Evolutionary conservation across 2,329 filamentous ascomycete genomes (phyloP).

Genomic region (Fusarium cyanostomum): DNA sequence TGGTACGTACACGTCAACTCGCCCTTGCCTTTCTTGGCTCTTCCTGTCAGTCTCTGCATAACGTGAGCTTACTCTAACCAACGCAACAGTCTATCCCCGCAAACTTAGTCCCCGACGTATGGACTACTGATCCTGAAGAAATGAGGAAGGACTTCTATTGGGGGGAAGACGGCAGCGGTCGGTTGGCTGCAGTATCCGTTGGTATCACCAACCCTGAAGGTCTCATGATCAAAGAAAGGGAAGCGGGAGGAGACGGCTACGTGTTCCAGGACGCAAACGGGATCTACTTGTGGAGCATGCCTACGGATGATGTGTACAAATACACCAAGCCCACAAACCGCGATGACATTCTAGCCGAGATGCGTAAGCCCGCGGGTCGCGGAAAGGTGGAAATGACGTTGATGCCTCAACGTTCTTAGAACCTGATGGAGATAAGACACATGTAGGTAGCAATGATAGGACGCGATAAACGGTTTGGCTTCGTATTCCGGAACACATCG

Average conservation of each 20-base stretch:
- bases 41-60: background rate
- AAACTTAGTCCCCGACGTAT: background rate
- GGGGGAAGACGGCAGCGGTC: background rate
- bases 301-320: background rate
- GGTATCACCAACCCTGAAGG: background rate
- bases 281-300: conserved; percentile 3
- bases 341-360: background rate
- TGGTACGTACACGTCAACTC: background rate
- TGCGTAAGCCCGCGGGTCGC: background rate
- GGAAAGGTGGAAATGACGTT: background rate
- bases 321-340: background rate
- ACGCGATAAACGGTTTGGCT: background rate
- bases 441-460: background rate
- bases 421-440: background rate
- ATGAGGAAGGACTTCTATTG: background rate
- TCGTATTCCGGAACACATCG: background rate
- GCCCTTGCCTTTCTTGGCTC: background rate
- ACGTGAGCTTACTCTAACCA: background rate
- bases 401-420: background rate
- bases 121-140: background rate
- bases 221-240: background rate
- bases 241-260: background rate
- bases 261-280: background rate
- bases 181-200: background rate
- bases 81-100: background rate